Evolutionary conservation across 305 asterid genomes (phyloP).

Genomic region (Fraxinus velutina): DNA sequence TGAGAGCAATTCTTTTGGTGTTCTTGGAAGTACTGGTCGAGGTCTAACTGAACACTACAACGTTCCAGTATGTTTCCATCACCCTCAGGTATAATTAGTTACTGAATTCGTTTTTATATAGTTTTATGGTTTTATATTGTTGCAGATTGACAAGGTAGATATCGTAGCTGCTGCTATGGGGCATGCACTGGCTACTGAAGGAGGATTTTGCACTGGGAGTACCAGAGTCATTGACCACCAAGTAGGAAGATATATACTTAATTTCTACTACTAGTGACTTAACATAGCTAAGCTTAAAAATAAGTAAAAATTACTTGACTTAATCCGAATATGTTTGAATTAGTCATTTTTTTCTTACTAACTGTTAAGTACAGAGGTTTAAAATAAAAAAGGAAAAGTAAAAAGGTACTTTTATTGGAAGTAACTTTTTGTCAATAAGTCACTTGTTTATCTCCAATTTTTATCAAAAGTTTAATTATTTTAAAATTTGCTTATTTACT

Average conservation of each 20-base stretch:
- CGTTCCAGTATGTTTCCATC: conserved; percentile 60
- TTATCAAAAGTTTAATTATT: not conserved
- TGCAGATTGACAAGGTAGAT: conserved; percentile 85
- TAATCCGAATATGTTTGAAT: not conserved
- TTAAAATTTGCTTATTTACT: not conserved
- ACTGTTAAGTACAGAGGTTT: not conserved
- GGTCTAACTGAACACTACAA: conserved; percentile 79
- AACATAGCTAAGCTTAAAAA: not conserved
- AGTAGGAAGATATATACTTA: conserved; percentile 40
- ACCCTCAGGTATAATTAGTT: conserved; percentile 21
- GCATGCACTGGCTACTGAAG: conserved; percentile 91
- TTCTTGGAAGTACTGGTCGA: conserved; percentile 90
- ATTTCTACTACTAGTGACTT: conserved; percentile 7
- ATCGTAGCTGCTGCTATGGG: conserved; percentile 94
- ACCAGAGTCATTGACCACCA: conserved; percentile 88
- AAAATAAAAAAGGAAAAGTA: not conserved
- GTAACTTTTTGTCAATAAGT: not conserved
- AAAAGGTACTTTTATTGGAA: not conserved
- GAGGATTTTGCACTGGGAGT: conserved; percentile 98
- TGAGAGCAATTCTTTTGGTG: conserved; percentile 94
- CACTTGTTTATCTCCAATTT: not conserved
- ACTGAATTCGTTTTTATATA: conserved; percentile 16
- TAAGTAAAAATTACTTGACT: not conserved
- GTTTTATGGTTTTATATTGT: conserved; percentile 19
- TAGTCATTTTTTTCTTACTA: not conserved